Base-by-base conservation (phyloP, 2,329 filamentous ascomycete species). In the Paraphaeosphaeria sporulosa region DNA sequence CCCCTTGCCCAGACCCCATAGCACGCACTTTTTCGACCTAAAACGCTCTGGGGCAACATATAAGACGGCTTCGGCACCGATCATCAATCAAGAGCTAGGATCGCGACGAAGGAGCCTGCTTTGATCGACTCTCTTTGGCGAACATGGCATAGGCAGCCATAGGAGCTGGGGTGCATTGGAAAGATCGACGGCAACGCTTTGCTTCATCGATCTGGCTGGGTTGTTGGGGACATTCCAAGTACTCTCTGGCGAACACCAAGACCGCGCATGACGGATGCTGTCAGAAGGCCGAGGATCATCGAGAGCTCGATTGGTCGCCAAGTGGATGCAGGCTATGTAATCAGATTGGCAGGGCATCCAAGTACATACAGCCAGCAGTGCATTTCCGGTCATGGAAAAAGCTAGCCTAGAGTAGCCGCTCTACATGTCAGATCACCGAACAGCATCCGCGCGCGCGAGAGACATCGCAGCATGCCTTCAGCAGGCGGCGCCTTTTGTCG, bases 401-500 rank as follows among this genome's bases (percentile, higher is more conserved):
- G 65, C 68, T 71, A 62, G 66, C 64, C 61, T 64, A 67, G 65
- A 61, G 64, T 70, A 70, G 70, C 67, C 73, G 66, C 69, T 69
- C 67, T 73, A 62, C 70, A 70, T 71, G 65, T 66, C 68, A 70
- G 65, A 67, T 65, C 68, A 62, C 63, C 69, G 62, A 68, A 70
- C 70, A 70, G 62, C 62, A 71, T 65, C 72, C 73, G 73, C 69
- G 67, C 59, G 56, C 69, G 69, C 65, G 68, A 71, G 71, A 68
- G 67, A 66, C 64, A 68, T 73, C 71, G 69, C 68, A 70, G 69
- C 71, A 71, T 72, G 73, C 71, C 68, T 62, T 62, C 69, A 66
- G 55, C 70, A 71, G 84, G 84, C 85, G 86, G 87, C 88, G 84
- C 85, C 85, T 84, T 83, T 83, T 87, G 84, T 87, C 85, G 85